These are phyloP conservation scores for Coffea humblotiana DNA, from an alignment of 305 asterid species.

Conservation along the genomic window DNA sequence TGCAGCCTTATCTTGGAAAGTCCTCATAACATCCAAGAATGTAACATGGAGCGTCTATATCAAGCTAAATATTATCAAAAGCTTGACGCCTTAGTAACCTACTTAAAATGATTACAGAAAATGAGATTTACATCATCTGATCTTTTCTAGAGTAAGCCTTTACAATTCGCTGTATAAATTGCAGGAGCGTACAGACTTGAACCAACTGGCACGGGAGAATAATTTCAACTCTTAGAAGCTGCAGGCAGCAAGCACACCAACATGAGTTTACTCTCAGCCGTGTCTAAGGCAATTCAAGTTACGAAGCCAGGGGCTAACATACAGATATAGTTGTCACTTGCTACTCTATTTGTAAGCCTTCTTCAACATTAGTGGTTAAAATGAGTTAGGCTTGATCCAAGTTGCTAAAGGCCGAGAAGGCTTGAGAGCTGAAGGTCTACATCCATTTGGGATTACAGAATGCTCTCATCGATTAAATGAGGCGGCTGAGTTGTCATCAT, in stretches of 20 bases:
- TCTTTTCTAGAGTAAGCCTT: constrained; percentile 11
- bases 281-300: background rate
- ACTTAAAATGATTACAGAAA: background rate
- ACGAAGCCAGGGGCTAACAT: background rate
- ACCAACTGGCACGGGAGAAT: background rate
- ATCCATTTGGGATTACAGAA: constrained; percentile 5
- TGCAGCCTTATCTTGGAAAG: background rate
- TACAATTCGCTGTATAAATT: constrained; percentile 9
- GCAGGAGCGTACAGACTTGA: background rate
- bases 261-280: background rate
- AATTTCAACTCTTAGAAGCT: background rate
- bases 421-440: background rate
- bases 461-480: constrained; percentile 59
- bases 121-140: constrained; percentile 18
- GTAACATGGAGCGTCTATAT: background rate
- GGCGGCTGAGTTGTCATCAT: constrained; percentile 61
- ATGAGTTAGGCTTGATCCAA: background rate
- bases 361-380: background rate
- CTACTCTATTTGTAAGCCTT: background rate
- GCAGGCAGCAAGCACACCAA: background rate
- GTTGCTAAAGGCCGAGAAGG: constrained; percentile 6
- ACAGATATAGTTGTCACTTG: background rate
- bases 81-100: constrained; percentile 2
- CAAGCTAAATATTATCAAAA: background rate
- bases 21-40: background rate